Evolutionary conservation across 164 flowering plant species (phyloP), one percentile per base, ranked within the genome.

Genomic region (Nymphaea colorata): DNA sequence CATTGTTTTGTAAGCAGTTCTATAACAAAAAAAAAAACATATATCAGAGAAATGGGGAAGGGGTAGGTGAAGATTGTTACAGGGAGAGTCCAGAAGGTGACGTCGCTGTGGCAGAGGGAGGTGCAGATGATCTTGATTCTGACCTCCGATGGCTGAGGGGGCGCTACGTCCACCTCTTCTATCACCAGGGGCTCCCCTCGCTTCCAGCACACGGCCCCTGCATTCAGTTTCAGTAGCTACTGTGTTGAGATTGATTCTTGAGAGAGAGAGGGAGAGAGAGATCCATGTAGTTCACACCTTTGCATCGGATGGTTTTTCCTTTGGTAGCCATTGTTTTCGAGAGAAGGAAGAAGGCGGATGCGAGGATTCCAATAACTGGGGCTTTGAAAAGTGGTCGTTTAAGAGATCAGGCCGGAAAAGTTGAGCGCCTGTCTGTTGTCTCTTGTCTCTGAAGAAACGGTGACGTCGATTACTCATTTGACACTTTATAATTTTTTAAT

Each of bases 41-140:
- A n/a, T n/a, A n/a, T 5, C 14, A 16, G 63, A 61, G 63, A 61
- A 6, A 16, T 6, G n/a, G 63, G 15, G 17, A 61, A 2, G n/a
- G 53, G 11, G 53, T 25, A 45, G 53, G 53, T 45, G 53, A 45
- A 45, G 11, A 5, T 45, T 45, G 53, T 45, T 61, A 61, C 63
- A 6, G 17, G 17, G 63, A 61, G 8, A 16, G 83, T 86, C 91
- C 93, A 88, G 66, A 75, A 76, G 65, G 84, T 78, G 4, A 83
- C 44, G 66, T 86, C 91, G 44, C 72, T 74, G 71, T 88, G 91
- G 55, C 93, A 88, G 3, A 86, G 80, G 43, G 91, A 83, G 3
- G 91, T 81, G 72, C 89, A 88, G 6, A 88, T 43, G 17, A 88
- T 79, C 55, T 78, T 82, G 73, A 88, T 80, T 63, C 93, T 67